phyloP scores from a whole-genome alignment of 495 filamentous ascomycete genomes.

The Coniosporium apollinis region DNA sequence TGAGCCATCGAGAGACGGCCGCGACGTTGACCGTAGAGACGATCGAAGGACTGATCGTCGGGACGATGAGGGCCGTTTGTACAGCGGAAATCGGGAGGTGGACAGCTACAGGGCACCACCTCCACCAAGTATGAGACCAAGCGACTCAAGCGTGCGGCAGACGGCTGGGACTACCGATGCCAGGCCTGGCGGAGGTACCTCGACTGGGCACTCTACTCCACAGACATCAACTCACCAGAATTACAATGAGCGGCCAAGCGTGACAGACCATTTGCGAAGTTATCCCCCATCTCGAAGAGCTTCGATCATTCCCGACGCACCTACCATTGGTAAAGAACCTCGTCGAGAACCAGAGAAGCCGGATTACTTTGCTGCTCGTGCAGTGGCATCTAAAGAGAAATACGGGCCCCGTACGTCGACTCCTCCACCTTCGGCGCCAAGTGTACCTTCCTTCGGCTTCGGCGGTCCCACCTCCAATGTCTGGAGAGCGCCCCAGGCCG shows the following conservation, averaged over 20 bases:
- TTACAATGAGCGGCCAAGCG: too few species aligned
- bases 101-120: constrained; percentile 27
- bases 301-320: too few species aligned
- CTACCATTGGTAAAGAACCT: constrained; percentile 14
- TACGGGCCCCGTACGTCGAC: constrained; percentile 28
- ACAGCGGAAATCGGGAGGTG: constrained; percentile 20
- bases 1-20: constrained; percentile 17
- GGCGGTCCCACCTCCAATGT: constrained; percentile 15
- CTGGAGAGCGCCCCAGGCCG: constrained; percentile 20
- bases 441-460: constrained; percentile 70
- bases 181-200: too few species aligned
- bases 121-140: constrained; percentile 9
- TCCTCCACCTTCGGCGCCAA: constrained; percentile 62
- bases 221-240: too few species aligned
- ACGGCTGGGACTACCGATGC: too few species aligned
- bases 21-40: constrained; percentile 21
- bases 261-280: too few species aligned
- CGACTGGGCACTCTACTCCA: too few species aligned
- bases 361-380: constrained; percentile 23
- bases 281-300: too few species aligned
- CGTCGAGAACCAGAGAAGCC: constrained; percentile 29
- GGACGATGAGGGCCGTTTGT: constrained; percentile 39
- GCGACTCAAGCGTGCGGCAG: neutral
- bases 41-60: constrained; percentile 26
- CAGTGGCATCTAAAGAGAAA: constrained; percentile 26